Evolutionary conservation across 768 basidiomycete species (phyloP).

Genomic region (Thelephora ganbajun): DNA sequence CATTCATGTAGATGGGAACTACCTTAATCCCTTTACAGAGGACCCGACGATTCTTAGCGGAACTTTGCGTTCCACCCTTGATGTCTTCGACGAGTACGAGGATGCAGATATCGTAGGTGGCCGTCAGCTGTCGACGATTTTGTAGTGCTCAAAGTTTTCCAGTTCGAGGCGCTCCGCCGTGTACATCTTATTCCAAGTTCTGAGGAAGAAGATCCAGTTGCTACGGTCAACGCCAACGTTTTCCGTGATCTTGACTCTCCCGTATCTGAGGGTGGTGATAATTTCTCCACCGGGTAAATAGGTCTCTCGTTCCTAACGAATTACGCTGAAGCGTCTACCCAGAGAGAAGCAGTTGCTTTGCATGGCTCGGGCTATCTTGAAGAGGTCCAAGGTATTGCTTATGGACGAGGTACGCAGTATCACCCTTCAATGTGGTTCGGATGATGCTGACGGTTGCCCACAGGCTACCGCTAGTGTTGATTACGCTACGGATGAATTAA

Average conservation of each 20-base stretch:
- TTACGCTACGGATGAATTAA: slow-evolving; percentile 82
- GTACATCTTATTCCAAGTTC: slow-evolving; percentile 62
- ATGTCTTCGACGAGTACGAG: slow-evolving; percentile 78
- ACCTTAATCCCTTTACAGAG: slow-evolving; percentile 30
- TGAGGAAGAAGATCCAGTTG: slow-evolving; percentile 29
- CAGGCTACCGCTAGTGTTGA: slow-evolving; percentile 69
- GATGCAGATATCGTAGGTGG: slow-evolving; percentile 63
- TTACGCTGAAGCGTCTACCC: slow-evolving; percentile 8
- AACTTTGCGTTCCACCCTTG: slow-evolving; percentile 64
- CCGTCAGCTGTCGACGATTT: not conserved
- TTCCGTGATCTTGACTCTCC: slow-evolving; percentile 63
- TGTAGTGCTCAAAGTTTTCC: slow-evolving; percentile 2
- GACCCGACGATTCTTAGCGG: slow-evolving; percentile 84
- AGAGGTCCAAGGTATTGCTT: slow-evolving; percentile 61
- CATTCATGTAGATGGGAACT: slow-evolving; percentile 13
- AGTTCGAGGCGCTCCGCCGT: slow-evolving; percentile 77
- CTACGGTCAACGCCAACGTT: slow-evolving; percentile 53
- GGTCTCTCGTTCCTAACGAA: not conserved
- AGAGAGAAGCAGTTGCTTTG: slow-evolving; percentile 79
- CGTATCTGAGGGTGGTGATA: slow-evolving; percentile 79
- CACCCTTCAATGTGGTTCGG: not conserved
- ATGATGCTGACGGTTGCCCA: slow-evolving; percentile 3
- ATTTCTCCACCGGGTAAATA: slow-evolving; percentile 71
- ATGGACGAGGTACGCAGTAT: slow-evolving; percentile 61
- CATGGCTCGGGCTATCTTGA: slow-evolving; percentile 79